These are phyloP conservation scores for Berberis vulgaris DNA, from an alignment of 164 flowering plant species.

Conservation along the genomic window DNA sequence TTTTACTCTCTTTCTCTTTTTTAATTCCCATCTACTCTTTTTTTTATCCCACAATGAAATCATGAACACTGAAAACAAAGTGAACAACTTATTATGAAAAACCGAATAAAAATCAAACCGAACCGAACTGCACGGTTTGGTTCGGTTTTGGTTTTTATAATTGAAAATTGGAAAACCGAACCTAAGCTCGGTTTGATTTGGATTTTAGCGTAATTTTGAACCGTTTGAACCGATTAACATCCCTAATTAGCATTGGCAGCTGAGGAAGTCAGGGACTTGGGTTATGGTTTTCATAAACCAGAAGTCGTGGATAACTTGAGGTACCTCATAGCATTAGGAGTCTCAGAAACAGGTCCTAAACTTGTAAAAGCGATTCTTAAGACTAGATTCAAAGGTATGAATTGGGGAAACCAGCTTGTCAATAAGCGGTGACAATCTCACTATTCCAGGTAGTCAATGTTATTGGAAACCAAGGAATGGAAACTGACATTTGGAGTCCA, in stretches of 20 bases:
- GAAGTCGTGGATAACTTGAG: conserved; percentile 1
- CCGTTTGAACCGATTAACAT: no score
- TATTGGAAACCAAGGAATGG: conserved; percentile 13
- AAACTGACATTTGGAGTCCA: conserved; percentile 30
- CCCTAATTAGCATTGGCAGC: conserved; percentile 29
- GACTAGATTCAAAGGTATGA: conserved; percentile 22
- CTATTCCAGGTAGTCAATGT: conserved; percentile 33
- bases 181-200: no score
- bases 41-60: no score
- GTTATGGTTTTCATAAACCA: conserved; percentile 3
- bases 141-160: no score
- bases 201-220: no score
- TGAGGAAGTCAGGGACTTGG: conserved; percentile 14
- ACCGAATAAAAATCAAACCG: no score
- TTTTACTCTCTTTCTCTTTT: no score
- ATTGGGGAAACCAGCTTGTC: conserved; percentile 26
- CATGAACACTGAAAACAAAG: no score
- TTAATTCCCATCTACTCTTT: no score
- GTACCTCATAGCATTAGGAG: conserved; percentile 15
- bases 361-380: conserved; percentile 17
- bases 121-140: no score
- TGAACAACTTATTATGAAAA: no score
- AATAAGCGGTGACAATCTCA: conserved; percentile 25
- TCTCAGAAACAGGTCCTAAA: conserved; percentile 23
- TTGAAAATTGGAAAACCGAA: no score